Percentiles rank a stretch among this genome's conserved stretches.
phyloP scores from a whole-genome alignment of 176 grass and related monocot species.

The Oryza coarctata region DNA sequence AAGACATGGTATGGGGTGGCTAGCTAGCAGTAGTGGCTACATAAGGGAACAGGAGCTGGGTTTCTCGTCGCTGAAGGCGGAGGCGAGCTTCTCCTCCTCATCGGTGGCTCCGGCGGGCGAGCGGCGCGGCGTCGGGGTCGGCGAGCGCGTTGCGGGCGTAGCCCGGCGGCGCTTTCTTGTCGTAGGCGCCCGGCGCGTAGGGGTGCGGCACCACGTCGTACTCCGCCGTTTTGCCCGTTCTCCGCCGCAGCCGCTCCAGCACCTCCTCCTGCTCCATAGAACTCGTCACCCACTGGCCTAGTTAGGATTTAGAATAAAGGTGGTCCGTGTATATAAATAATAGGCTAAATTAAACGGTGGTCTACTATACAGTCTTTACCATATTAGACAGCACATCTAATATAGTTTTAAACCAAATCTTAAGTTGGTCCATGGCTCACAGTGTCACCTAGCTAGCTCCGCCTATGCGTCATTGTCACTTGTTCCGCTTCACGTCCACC shows the following conservation, averaged over 20 bases:
- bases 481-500: slow-evolving; percentile 58
- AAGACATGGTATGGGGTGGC: no score
- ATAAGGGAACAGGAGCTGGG: slow-evolving; percentile 63
- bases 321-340: no score
- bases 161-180: slow-evolving; percentile 82
- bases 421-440: no score
- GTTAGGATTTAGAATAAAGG: no score
- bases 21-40: slow-evolving; percentile 6
- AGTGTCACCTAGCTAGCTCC: no score
- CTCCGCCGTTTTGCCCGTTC: slow-evolving; percentile 62
- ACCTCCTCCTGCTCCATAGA: slow-evolving; percentile 54
- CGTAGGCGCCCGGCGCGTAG: slow-evolving; percentile 62
- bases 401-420: no score
- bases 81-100: slow-evolving; percentile 45
- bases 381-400: no score
- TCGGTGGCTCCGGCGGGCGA: slow-evolving; percentile 50
- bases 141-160: slow-evolving; percentile 52
- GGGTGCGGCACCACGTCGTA: slow-evolving; percentile 63
- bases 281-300: slow-evolving; percentile 51
- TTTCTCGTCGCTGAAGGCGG: slow-evolving; percentile 75
- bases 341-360: no score
- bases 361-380: no score
- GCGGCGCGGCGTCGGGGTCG: slow-evolving; percentile 44
- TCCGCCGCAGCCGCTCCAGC: slow-evolving; percentile 38
- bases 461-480: no score